Percentiles rank a stretch among this genome's conserved stretches.
These are phyloP conservation scores for Pleurotus pulmonarius DNA, from an alignment of 768 basidiomycete species.

Conservation along the genomic window DNA sequence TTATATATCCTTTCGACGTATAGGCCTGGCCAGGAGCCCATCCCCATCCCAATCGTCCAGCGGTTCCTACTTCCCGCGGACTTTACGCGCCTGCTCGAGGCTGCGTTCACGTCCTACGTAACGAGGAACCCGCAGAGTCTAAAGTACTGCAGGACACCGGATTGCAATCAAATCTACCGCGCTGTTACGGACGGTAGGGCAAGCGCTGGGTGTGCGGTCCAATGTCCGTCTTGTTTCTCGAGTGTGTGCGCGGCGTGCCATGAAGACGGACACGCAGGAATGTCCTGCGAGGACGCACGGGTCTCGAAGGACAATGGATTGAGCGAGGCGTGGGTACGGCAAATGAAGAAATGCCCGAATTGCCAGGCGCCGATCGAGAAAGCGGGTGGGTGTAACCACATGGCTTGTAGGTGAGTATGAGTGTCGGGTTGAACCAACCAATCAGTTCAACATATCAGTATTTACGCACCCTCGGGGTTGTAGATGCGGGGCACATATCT, in stretches of 20 bases:
- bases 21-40: constrained; percentile 27
- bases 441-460: too few species aligned
- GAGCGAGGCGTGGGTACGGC: constrained; percentile 33
- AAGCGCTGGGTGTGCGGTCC: constrained; percentile 16
- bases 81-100: constrained; percentile 50
- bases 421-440: background rate
- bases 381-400: constrained; percentile 52
- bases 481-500: constrained; percentile 43
- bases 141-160: constrained; percentile 67
- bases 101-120: constrained; percentile 52
- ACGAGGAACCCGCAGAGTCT: constrained; percentile 52
- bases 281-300: constrained; percentile 41
- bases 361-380: constrained; percentile 47
- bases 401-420: constrained; percentile 34
- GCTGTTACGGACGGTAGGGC: constrained; percentile 3
- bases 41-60: constrained; percentile 51
- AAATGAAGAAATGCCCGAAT: constrained; percentile 43
- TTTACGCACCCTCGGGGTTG: too few species aligned
- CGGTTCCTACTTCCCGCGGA: constrained; percentile 44
- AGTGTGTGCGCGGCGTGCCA: constrained; percentile 41
- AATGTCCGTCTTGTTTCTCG: constrained; percentile 26
- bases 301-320: constrained; percentile 26
- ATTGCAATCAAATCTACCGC: constrained; percentile 67
- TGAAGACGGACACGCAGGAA: constrained; percentile 46
- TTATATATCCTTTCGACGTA: too few species aligned